Evolutionary conservation across 768 basidiomycete genomes (phyloP).

Genomic region (Fistulinella prunicolor): DNA sequence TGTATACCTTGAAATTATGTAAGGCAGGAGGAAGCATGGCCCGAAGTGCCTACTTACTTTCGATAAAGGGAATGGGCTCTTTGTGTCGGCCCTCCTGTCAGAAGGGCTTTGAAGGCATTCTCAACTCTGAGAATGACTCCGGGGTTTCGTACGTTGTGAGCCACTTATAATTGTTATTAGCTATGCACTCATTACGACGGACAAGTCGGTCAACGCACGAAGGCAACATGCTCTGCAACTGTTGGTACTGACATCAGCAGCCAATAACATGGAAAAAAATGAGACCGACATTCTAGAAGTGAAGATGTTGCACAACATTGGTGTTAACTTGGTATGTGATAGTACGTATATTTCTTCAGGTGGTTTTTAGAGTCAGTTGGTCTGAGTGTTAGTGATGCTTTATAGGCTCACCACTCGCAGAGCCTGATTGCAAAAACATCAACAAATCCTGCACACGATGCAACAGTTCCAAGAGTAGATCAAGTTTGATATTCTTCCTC

Average conservation of each 20-base stretch:
- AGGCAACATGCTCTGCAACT: constrained; percentile 50
- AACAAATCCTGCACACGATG: constrained; percentile 23
- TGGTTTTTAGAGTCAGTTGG: neutral
- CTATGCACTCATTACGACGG: neutral
- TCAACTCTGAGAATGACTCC: neutral
- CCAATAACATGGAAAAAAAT: neutral
- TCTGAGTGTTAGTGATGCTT: neutral
- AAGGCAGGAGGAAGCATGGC: neutral
- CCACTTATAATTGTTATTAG: neutral
- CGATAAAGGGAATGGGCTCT: constrained; percentile 6
- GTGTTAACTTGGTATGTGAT: constrained; percentile 7
- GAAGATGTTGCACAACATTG: constrained; percentile 35
- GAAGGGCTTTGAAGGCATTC: constrained; percentile 9
- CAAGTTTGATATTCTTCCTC: constrained; percentile 8
- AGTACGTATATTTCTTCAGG: constrained; percentile 5
- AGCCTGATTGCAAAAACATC: constrained; percentile 28
- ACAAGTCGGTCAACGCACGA: constrained; percentile 34
- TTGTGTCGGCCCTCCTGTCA: neutral
- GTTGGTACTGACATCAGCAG: neutral
- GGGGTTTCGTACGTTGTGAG: constrained; percentile 26
- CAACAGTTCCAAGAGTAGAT: constrained; percentile 10
- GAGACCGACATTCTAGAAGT: constrained; percentile 45
- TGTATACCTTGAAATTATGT: constrained; percentile 1
- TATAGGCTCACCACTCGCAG: constrained; percentile 21
- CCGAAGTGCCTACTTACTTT: neutral